phyloP scores from a whole-genome alignment of 805 yeast genomes.

The Wickerhamomyces bisporus region DNA sequence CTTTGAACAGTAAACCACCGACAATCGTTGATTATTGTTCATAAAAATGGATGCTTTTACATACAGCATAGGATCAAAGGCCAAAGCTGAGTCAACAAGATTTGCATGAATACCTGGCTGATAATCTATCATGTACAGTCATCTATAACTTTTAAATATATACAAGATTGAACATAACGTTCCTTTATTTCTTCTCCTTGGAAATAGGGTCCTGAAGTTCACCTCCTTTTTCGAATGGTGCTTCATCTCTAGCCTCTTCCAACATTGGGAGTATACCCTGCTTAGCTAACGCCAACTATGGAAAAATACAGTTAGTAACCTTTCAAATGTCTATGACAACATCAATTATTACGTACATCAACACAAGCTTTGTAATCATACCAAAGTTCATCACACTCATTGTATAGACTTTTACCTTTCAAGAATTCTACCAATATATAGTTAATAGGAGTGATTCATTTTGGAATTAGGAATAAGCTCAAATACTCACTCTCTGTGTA shows the following conservation, averaged over 20 bases:
- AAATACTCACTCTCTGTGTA: constrained; percentile 69
- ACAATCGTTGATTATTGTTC: too few relatives aligned
- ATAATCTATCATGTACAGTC: too few relatives aligned
- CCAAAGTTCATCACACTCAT: constrained; percentile 92
- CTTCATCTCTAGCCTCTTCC: constrained; percentile 85
- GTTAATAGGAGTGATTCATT: not conserved
- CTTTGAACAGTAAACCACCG: too few relatives aligned
- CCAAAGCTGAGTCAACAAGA: too few relatives aligned
- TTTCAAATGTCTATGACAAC: too few relatives aligned
- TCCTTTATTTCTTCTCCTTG: constrained; percentile 5
- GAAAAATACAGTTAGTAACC: too few relatives aligned
- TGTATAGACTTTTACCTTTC: constrained; percentile 49
- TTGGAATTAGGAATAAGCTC: not conserved
- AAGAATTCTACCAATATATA: constrained; percentile 42
- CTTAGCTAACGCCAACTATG: constrained; percentile 48
- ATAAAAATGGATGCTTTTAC: too few relatives aligned
- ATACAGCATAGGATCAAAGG: too few relatives aligned
- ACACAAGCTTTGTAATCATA: constrained; percentile 84
- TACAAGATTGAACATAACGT: not conserved
- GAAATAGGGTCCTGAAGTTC: constrained; percentile 8
- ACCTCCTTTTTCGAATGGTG: constrained; percentile 78
- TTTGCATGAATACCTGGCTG: too few relatives aligned
- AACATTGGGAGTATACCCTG: constrained; percentile 78
- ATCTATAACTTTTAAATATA: too few relatives aligned
- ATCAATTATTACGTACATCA: too few relatives aligned